Percentiles rank a stretch among this genome's conserved stretches.
Evolutionary conservation across 208 protist species (phyloP).

Genomic region (Trypanosoma lewisi): DNA sequence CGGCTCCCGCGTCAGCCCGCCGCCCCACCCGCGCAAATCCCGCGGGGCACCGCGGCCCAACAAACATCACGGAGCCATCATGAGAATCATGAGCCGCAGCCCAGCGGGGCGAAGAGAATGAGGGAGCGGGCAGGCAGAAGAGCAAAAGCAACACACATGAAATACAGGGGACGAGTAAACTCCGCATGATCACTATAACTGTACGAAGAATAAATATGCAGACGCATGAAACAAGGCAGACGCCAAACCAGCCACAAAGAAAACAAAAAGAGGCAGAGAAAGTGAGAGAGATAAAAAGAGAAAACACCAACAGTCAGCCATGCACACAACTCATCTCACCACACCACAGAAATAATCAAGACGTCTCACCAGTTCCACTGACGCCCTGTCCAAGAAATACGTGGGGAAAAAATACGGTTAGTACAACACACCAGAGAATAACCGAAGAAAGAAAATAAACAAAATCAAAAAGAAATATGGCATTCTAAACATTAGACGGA

Average conservation of each 20-base stretch:
- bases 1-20: neutral
- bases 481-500: too few species aligned
- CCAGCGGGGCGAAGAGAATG: neutral
- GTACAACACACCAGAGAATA: neutral
- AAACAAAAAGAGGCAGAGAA: conserved; percentile 15
- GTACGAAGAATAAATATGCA: conserved; percentile 2
- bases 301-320: neutral
- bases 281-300: conserved; percentile 11
- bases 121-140: neutral
- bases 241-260: conserved; percentile 1
- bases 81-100: too few species aligned
- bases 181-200: neutral
- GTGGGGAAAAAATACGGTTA: too few species aligned
- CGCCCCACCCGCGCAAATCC: conserved; percentile 3
- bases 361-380: too few species aligned
- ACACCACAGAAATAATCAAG: too few species aligned
- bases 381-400: too few species aligned
- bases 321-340: too few species aligned
- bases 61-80: neutral
- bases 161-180: neutral
- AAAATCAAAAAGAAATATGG: conserved; percentile 47
- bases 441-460: conserved; percentile 5
- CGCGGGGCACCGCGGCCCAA: neutral
- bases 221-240: conserved; percentile 1
- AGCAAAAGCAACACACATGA: neutral